Conservation (phyloP, 225 moss, liverwort and hornwort genomes). For the Polytrichum commune region DNA sequence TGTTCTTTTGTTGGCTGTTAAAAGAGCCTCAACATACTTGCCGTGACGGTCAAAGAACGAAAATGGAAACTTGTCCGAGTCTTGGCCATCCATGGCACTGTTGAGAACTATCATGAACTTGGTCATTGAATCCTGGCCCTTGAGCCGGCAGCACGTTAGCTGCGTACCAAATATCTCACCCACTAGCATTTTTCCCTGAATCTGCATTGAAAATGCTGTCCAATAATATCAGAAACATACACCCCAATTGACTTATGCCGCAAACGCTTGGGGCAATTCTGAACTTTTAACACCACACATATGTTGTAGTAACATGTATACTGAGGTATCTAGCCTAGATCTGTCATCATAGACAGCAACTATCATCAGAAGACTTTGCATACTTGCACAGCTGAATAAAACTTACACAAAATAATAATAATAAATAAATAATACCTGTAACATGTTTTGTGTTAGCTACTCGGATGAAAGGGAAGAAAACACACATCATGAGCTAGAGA, state of each 20-base stretch:
- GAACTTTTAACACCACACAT: too few relatives aligned
- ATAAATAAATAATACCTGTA: background rate
- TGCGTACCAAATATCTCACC: constrained; percentile 51
- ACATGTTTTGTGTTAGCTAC: background rate
- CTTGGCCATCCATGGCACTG: constrained; percentile 52
- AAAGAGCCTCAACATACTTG: constrained; percentile 45
- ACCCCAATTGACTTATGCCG: too few relatives aligned
- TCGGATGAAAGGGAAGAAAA: background rate
- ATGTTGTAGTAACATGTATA: too few relatives aligned
- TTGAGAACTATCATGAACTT: constrained; percentile 60
- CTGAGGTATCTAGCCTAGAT: too few relatives aligned
- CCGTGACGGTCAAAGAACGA: constrained; percentile 46
- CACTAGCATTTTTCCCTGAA: constrained; percentile 50
- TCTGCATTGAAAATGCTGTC: constrained; percentile 18
- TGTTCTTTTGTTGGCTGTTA: constrained; percentile 48
- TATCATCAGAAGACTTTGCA: background rate
- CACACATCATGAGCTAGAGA: background rate
- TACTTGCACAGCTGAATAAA: background rate
- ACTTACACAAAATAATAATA: background rate
- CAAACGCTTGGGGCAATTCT: too few relatives aligned
- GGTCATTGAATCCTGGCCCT: constrained; percentile 53
- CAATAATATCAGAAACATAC: too few relatives aligned
- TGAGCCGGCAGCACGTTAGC: constrained; percentile 52
- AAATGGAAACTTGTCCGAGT: constrained; percentile 54
- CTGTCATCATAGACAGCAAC: too few relatives aligned